Evolutionary conservation across 305 asterid genomes (phyloP).

Genomic region (Ajuga reptans): DNA sequence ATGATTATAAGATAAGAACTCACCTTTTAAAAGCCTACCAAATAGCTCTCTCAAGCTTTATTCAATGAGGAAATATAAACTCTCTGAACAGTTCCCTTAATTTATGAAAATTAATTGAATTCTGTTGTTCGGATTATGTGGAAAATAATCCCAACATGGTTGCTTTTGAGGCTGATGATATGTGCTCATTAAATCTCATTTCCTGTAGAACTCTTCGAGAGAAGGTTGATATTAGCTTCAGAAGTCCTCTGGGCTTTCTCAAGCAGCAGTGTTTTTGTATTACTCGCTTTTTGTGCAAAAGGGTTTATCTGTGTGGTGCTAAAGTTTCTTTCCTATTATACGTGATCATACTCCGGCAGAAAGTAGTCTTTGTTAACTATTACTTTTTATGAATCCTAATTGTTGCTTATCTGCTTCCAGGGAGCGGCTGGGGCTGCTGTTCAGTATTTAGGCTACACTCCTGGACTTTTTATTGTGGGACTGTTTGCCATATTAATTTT

Average conservation of each 20-base stretch:
- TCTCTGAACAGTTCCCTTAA: background rate
- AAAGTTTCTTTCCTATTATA: background rate
- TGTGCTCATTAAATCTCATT: background rate
- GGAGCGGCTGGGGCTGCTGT: constrained; percentile 92
- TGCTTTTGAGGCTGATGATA: background rate
- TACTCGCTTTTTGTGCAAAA: constrained; percentile 5
- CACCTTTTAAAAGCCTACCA: background rate
- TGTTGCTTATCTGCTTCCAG: constrained; percentile 46
- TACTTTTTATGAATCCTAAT: constrained; percentile 10
- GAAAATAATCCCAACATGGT: background rate
- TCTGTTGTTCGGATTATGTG: background rate
- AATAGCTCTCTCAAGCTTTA: background rate
- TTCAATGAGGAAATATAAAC: background rate
- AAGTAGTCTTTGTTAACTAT: constrained; percentile 4
- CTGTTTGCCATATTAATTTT: constrained; percentile 72
- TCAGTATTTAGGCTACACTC: constrained; percentile 90
- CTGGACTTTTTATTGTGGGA: constrained; percentile 96
- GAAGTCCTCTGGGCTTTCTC: constrained; percentile 1
- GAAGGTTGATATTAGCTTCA: background rate
- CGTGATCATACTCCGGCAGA: constrained; percentile 12
- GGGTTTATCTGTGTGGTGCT: constrained; percentile 6
- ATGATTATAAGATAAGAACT: background rate
- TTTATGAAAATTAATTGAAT: background rate
- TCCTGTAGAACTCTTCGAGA: no score
- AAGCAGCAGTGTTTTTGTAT: background rate